Percentiles rank a stretch among this genome's conserved stretches.
phyloP scores from a whole-genome alignment of 139 green algal genomes.

The Volvox reticuliferus region DNA sequence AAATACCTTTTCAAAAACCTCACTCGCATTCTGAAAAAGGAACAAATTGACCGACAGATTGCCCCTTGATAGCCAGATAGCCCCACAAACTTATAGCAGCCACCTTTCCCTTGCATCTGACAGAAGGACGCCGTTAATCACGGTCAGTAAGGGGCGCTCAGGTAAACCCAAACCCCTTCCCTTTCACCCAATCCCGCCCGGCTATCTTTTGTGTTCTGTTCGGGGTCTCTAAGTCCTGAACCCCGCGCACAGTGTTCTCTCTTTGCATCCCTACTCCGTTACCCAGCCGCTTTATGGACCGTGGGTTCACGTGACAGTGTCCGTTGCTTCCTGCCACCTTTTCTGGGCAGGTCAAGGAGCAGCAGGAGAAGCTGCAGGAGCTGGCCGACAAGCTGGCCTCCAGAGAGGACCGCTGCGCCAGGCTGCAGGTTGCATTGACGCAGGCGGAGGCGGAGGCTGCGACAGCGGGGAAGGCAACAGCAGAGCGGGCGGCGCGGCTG shows the following conservation, averaged over 20 bases:
- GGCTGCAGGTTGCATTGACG: slow-evolving; percentile 29
- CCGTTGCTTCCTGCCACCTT: too few species aligned
- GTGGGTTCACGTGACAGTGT: too few species aligned
- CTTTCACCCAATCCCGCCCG: too few species aligned
- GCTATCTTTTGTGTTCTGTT: too few species aligned
- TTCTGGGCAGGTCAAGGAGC: slow-evolving; percentile 31
- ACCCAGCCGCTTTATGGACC: neutral
- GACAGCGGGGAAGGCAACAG: neutral
- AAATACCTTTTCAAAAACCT: too few species aligned
- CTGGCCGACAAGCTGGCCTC: slow-evolving; percentile 16
- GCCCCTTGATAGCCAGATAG: too few species aligned
- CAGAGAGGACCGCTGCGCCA: neutral
- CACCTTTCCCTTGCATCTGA: neutral
- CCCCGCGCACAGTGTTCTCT: neutral
- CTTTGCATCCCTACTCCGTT: neutral
- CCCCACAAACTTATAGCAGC: neutral
- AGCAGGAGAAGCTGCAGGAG: slow-evolving; percentile 40
- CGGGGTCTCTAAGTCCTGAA: too few species aligned
- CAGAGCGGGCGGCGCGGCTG: slow-evolving; percentile 10
- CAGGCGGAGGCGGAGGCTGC: slow-evolving; percentile 1
- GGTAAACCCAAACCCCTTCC: too few species aligned
- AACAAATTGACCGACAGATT: neutral
- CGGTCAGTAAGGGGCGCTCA: too few species aligned
- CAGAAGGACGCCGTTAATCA: too few species aligned
- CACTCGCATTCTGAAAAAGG: too few species aligned